phyloP scores from a whole-genome alignment of 2,329 filamentous ascomycete genomes.

The Fusarium phyllophilum region DNA sequence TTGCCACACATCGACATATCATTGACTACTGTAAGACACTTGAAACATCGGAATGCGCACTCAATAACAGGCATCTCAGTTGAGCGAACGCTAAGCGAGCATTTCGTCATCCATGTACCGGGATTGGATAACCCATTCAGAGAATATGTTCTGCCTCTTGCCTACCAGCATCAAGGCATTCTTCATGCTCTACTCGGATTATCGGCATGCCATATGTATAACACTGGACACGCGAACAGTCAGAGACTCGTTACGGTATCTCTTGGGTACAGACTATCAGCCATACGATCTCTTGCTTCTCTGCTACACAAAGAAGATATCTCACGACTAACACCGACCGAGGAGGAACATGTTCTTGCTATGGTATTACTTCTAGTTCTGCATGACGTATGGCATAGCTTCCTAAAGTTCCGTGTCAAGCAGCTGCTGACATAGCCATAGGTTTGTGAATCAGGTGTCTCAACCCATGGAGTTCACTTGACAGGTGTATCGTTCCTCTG shows the following conservation, averaged over 20 bases:
- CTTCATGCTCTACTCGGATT: slow-evolving; percentile 44
- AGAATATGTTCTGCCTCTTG: slow-evolving; percentile 38
- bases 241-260: slow-evolving; percentile 24
- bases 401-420: rapidly evolving
- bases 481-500: slow-evolving; percentile 45
- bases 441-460: slow-evolving; percentile 44
- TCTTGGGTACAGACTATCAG: slow-evolving; percentile 38
- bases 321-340: slow-evolving; percentile 1
- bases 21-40: slow-evolving; percentile 20
- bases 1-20: slow-evolving; percentile 1
- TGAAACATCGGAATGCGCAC: rapidly evolving
- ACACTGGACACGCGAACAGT: slow-evolving; percentile 15
- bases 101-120: slow-evolving; percentile 29
- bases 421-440: neutral
- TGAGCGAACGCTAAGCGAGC: slow-evolving; percentile 30
- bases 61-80: slow-evolving; percentile 18
- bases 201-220: slow-evolving; percentile 40
- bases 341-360: slow-evolving; percentile 40
- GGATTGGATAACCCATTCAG: slow-evolving; percentile 40
- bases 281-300: slow-evolving; percentile 33
- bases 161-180: slow-evolving; percentile 39
- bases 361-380: slow-evolving; percentile 43
- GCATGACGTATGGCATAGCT: slow-evolving; percentile 34
- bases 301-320: slow-evolving; percentile 33
- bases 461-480: slow-evolving; percentile 43